Evolutionary conservation across 1,139 yeast genomes (phyloP), one percentile per base, ranked within the genome.

Genomic region (Hyphopichia fennica): DNA sequence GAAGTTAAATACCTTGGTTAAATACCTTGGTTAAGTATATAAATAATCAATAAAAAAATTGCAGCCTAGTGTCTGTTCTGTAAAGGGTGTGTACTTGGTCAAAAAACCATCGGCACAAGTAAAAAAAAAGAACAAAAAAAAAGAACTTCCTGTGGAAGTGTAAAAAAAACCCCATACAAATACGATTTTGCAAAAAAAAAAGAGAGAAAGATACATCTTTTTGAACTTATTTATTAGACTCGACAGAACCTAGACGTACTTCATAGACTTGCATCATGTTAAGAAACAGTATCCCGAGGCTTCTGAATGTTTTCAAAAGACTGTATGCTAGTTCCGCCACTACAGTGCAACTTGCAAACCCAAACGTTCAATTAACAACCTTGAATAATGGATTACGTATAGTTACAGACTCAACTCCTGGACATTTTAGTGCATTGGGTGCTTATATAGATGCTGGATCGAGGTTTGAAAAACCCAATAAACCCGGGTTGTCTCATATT

Each of bases 401-500:
- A 9, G 93, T 90, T 15, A 84, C 96, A 2, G 95, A 89, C 49
- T 82, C 89, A 35, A 78, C 87, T 0, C 95, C 96, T 1, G 93
- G 96, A 25, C 96, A 91, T 62, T 93, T 93, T 60, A 77, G 93
- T 42, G 96, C 97, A 0, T 66, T 91, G 45, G 99, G 99, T 2
- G 77, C 93, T 35, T 93, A 89, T 56, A 79, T 93, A 16, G 86
- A 87, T 57, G 96, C 96, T 2, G 99, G 99, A 1, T 84, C 96
- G 1, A 75, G 98, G 41, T 89, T 72, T 58, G 99, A 93, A 63
- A 56, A 67, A 39, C 68, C 72, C 8, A 54, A 61, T 2, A 71
- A 69, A 9, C 69, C 76, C 20, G 99, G 99, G 0, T 72, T 86
- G 39, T 84, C 96, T 6, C 98, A 93, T 60, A 69, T 93, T 22